Conservation (phyloP, 208 protist genomes). For the Trypanosoma conorhini region DNA sequence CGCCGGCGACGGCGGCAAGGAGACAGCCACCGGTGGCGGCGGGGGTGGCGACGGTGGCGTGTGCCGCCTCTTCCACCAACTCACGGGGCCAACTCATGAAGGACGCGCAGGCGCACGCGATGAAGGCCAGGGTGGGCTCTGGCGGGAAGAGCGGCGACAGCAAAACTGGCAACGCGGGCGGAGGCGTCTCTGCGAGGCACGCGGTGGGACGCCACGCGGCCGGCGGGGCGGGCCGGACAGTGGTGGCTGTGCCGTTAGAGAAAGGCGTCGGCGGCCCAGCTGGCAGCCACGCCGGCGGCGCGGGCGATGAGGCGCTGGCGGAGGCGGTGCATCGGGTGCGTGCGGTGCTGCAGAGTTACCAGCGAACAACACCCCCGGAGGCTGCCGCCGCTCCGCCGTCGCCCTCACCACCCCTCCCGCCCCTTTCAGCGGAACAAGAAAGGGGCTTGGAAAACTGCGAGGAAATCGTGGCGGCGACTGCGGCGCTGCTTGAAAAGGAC, state of each 20-base stretch:
- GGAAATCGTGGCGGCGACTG: conserved; percentile 47
- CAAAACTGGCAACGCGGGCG: background rate
- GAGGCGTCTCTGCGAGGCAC: background rate
- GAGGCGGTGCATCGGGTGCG: conserved; percentile 19
- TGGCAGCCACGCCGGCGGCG: background rate
- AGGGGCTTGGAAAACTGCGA: background rate
- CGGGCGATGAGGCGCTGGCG: background rate
- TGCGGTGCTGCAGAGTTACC: conserved; percentile 17
- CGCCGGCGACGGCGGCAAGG: background rate
- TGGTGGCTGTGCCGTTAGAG: background rate
- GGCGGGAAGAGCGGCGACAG: background rate
- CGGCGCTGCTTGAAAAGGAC: conserved; percentile 57
- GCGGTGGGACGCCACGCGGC: background rate
- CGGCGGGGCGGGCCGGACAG: background rate
- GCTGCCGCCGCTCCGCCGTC: background rate
- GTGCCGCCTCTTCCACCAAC: background rate
- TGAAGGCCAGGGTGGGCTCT: background rate
- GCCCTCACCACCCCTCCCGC: background rate
- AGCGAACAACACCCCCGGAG: conserved; percentile 11
- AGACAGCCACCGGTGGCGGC: background rate
- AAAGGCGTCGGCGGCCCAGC: background rate
- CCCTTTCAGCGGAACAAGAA: background rate
- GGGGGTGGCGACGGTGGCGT: background rate
- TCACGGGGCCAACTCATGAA: background rate
- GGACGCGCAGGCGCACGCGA: background rate